Evolutionary conservation across 345 rosid genomes (phyloP), one percentile per base, ranked within the genome.

Genomic region (Adansonia digitata): DNA sequence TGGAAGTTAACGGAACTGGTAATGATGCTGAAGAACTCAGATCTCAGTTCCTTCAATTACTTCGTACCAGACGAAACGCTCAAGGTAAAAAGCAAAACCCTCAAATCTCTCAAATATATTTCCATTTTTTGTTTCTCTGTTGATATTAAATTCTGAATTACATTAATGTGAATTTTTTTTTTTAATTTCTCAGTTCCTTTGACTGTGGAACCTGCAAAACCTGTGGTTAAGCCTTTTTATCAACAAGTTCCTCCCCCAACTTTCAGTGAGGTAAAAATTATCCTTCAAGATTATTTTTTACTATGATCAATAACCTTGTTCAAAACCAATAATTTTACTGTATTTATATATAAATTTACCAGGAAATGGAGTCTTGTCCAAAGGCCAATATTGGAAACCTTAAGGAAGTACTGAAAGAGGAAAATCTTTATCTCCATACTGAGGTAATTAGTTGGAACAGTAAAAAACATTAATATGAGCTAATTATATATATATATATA

Each of bases 351-450:
- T 43, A 18, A 35, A 34, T 69, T 60, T 57, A 64, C 69, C 66
- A 94, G 99, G 93, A 71, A 62, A 84, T 91, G 89, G 88, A 79
- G 46, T 85, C 97, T 39, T 89, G 97, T 81, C 98, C 98, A 4
- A 90, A 81, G 72, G 88, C 56, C 60, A 52, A 83, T 45, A 80
- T 84, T 15, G 56, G 52, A 43, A 83, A 91, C 75, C 78, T 87
- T 27, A 86, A 89, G 62, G 88, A 89, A 37, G 74, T 81, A 17
- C 82, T 90, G 12, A 78, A 78, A 79, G 99, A 95, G 78, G 94
- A 95, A 82, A 91, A 86, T 48, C 82, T 91, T 69, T 85, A 89
- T 80, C 29, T 95, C 66, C 80, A 76, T 40, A 90, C 94, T 56
- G 99, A 95, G 98, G 98, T 88, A 73, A 69, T 52, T 39, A 20